A percentile compares a stretch with the other conserved stretches of the same genome.
phyloP scores from a whole-genome alignment of 2,329 filamentous ascomycete species.

The Fusarium guadeloupense region DNA sequence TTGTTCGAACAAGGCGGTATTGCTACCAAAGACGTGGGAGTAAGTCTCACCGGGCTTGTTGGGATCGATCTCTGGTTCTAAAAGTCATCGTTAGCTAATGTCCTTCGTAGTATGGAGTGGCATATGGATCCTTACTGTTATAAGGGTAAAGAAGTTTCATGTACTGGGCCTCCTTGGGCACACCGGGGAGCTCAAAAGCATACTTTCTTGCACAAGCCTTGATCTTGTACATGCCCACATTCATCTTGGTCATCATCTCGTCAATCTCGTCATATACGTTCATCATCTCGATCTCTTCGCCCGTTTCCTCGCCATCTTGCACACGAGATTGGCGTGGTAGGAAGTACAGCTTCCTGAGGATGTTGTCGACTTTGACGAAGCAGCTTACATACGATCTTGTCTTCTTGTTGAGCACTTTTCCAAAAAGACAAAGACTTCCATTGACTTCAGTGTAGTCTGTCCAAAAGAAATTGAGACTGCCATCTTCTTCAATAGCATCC shows the following conservation, averaged over 20 bases:
- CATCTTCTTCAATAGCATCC: conserved; percentile 92
- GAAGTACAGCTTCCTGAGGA: conserved; percentile 91
- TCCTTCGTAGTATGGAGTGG: background rate
- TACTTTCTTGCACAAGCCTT: conserved; percentile 92
- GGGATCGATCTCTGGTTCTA: conserved; percentile 74
- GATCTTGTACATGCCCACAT: conserved; percentile 90
- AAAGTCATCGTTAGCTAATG: conserved; percentile 26
- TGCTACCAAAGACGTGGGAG: conserved; percentile 91
- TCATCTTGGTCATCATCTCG: conserved; percentile 84
- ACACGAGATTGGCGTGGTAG: conserved; percentile 75
- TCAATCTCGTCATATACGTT: conserved; percentile 93
- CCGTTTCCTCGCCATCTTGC: conserved; percentile 70
- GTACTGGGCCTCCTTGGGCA: conserved; percentile 91
- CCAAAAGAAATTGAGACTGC: conserved; percentile 95
- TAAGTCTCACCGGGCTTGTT: conserved; percentile 83
- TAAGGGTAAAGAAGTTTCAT: conserved; percentile 97
- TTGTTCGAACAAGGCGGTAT: conserved; percentile 94
- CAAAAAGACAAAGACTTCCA: conserved; percentile 91
- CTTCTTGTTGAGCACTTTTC: conserved; percentile 92
- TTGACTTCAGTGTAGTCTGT: conserved; percentile 94
- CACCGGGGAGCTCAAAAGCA: conserved; percentile 87
- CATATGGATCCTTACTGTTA: conserved; percentile 61
- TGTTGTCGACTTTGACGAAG: conserved; percentile 95
- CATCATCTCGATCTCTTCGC: conserved; percentile 83
- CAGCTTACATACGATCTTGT: conserved; percentile 84